These are phyloP conservation scores for Cyberlindnera xylosilytica DNA, from an alignment of 805 yeast genomes.

Conservation along the genomic window DNA sequence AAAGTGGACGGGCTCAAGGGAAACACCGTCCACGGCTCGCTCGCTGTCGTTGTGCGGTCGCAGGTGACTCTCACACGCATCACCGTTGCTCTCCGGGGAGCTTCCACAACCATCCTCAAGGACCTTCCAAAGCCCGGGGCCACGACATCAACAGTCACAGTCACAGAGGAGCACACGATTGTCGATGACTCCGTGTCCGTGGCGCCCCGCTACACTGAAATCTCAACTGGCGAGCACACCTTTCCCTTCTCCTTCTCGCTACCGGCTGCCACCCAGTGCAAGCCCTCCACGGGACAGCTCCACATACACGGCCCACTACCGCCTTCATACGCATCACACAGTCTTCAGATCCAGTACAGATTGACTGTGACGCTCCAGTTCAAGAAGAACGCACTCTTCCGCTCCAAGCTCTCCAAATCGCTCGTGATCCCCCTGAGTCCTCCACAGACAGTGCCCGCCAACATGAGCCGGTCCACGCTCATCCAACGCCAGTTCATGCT, in stretches of 20 bases:
- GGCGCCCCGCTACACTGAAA: constrained; percentile 8
- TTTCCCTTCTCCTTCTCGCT: constrained; percentile 14
- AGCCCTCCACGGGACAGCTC: constrained; percentile 4
- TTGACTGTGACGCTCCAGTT: constrained; percentile 5
- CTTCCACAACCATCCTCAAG: constrained; percentile 1
- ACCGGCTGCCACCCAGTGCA: constrained; percentile 13
- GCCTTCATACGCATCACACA: constrained; percentile 10
- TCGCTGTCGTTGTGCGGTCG: constrained; percentile 9
- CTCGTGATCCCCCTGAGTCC: constrained; percentile 10
- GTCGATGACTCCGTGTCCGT: constrained; percentile 11
- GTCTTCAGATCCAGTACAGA: constrained; percentile 11
- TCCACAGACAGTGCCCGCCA: constrained; percentile 7
- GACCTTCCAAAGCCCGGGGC: background rate
- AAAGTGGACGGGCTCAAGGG: constrained; percentile 6
- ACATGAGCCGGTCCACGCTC: constrained; percentile 6
- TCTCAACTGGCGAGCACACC: constrained; percentile 8
- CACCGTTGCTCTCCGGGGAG: constrained; percentile 9
- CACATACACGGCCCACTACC: constrained; percentile 12
- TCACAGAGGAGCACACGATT: constrained; percentile 8
- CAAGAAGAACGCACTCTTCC: constrained; percentile 7
- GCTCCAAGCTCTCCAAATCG: constrained; percentile 9
- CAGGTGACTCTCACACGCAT: constrained; percentile 6
- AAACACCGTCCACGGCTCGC: constrained; percentile 3
- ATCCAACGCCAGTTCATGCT: constrained; percentile 6
- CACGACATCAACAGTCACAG: background rate